Conservation (phyloP, 1,284 basidiomycete genomes). For the Veloporphyrellus conicus region DNA sequence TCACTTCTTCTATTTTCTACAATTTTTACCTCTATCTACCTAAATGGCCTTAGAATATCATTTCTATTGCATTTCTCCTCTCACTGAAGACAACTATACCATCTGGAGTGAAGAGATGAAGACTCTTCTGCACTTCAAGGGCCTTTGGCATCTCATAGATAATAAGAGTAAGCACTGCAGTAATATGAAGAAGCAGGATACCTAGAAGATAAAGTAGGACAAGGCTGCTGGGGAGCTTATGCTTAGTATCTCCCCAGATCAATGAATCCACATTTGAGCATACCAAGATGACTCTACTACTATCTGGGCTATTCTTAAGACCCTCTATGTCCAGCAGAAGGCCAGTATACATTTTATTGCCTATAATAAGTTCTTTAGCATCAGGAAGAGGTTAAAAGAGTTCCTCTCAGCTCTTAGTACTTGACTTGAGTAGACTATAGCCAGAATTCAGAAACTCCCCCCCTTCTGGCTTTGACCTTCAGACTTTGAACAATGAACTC, state of each 20-base stretch:
- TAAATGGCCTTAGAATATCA: too few species aligned
- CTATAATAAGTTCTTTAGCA: slow-evolving; percentile 33
- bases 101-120: slow-evolving; percentile 7
- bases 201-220: slow-evolving; percentile 3
- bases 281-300: slow-evolving; percentile 2
- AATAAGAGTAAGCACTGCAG: background rate
- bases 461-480: slow-evolving; percentile 9
- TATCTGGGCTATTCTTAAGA: background rate
- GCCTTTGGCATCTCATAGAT: background rate
- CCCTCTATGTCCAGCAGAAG: slow-evolving; percentile 1
- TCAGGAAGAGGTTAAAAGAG: slow-evolving; percentile 29
- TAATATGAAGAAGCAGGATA: background rate
- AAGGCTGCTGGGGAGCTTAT: slow-evolving; percentile 4
- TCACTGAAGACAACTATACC: background rate
- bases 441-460: slow-evolving; percentile 25
- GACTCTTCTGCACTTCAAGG: slow-evolving; percentile 1
- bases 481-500: background rate
- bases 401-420: slow-evolving; percentile 25
- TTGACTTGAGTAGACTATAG: slow-evolving; percentile 24
- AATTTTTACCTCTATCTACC: too few species aligned
- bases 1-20: too few species aligned
- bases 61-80: too few species aligned
- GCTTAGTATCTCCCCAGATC: background rate
- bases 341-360: slow-evolving; percentile 28
- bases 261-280: slow-evolving; percentile 1